Base-by-base conservation (phyloP, 1,284 basidiomycete species). In the Abortiporus biennis region DNA sequence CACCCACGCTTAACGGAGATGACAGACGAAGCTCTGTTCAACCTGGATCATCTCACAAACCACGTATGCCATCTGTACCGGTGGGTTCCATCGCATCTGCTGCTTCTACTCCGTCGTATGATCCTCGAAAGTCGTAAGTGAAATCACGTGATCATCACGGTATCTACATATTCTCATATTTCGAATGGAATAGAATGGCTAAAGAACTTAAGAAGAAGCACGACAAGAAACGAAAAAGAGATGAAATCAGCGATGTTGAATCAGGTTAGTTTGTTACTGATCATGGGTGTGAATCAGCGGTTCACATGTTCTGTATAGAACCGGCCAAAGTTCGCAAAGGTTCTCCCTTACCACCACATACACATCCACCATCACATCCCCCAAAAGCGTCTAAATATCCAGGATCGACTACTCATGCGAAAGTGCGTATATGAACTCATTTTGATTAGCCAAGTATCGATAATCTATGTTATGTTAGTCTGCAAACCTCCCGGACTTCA, bases 211-310 rank as follows among this genome's bases (percentile, higher is more conserved):
- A 80, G 65, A 78, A 80, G 59, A 89, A 88, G 70, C n/a, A n/a
- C n/a, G 88, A 89, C 67, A 90, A 91, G 67, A 89, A 89, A 57
- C 81, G 84, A 59, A 89, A 88, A 69, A 74, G 85, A 42, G 78
- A 88, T 11, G 85, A 84, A 21, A 81, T 82, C 20, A 86, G 84
- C 54, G 89, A 91, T 53, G 62, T 67, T 19, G 80, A 87, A 53
- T 66, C 69, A 64, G 75, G 74, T 79, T 58, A 40, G 53, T 55
- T 39, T 27, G 13, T n/a, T n/a, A 12, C 40, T 23, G 6, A 12
- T 38, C 9, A 12, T 38, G 13, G 36, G 6, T 15, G 21, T 31
- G n/a, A 29, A 42, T 40, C 6, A 11, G 20, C 21, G 1, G 9
- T 4, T 32, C 19, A 23, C 15, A 12, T 17, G 35, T 29, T 22